These are phyloP conservation scores for Musa schizocarpa DNA, from an alignment of 176 grass and related monocot genomes.

Conservation along the genomic window DNA sequence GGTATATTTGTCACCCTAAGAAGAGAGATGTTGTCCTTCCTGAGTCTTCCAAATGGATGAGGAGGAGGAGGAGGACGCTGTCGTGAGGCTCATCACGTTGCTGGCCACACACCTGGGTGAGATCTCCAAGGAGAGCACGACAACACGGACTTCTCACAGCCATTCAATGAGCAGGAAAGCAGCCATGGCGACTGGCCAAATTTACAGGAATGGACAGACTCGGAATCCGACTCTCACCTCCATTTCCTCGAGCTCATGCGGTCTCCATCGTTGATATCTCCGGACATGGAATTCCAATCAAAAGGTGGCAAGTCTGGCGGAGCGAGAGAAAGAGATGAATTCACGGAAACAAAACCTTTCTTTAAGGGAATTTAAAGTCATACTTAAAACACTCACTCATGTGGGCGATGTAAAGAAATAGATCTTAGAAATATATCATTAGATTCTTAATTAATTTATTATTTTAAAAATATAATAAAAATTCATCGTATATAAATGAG, in stretches of 20 bases:
- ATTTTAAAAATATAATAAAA: too few species aligned
- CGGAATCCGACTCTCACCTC: background rate
- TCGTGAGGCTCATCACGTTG: background rate
- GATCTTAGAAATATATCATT: too few species aligned
- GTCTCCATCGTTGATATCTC: background rate
- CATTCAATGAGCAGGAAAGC: background rate
- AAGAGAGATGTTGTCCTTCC: too few species aligned
- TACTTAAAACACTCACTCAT: background rate
- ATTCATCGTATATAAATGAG: accelerated
- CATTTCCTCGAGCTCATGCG: background rate
- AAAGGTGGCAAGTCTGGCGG: background rate
- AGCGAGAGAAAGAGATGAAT: background rate
- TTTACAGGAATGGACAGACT: background rate
- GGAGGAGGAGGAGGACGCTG: too few species aligned
- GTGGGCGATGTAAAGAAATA: background rate
- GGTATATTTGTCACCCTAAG: too few species aligned
- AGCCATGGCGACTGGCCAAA: background rate
- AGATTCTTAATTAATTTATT: too few species aligned
- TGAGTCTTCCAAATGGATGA: too few species aligned
- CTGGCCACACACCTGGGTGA: background rate
- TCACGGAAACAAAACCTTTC: background rate
- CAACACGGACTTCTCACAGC: background rate
- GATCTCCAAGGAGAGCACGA: background rate
- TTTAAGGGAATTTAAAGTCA: background rate
- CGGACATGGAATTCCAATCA: background rate